Base-by-base conservation (phyloP, 225 moss, liverwort and hornwort species). In the Physcomitrellopsis africana region DNA sequence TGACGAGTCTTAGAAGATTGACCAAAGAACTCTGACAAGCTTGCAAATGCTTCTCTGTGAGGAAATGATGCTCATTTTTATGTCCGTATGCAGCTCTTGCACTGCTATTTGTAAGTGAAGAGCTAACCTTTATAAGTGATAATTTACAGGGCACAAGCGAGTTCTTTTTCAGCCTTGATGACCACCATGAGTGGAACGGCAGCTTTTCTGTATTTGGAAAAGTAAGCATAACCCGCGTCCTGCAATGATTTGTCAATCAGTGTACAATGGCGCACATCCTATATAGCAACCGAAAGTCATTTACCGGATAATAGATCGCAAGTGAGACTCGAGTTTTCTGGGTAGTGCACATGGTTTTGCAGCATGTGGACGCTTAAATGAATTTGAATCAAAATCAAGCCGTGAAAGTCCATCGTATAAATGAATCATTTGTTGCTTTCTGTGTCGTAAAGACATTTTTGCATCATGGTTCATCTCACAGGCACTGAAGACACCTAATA, bases 111-210 rank as follows among this genome's bases (percentile, higher is more conserved):
- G 32, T 70, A 27, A 62, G 48, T 44, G 32, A 20, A 18, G 20
- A 49, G 12, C 16, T 48, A 52, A 47, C 10, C 44, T 54, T 8
- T 16, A 60, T 20, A 42, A 29, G 3, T 60, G 44, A 24, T 53
- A 22, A 77, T 65, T 32, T 74, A 77, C 82, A 93, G 93, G 93
- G 93, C 16, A 93, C 94, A 10, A 94, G 94, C 58, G 94, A 94
- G 82, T 94, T 94, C 59, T 94, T 94, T 60, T 83, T 94, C 86
- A 94, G 86, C 69, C 75, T 94, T 5, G 92, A 94, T 77, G 92
- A 84, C 49, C 92, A 94, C 72, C 73, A 82, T 49, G 94, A 90
- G 41, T 94, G 94, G 94, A 82, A 94, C 75, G 92, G 92, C 64
- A 92, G 86, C 27, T 94, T 94, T 56, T 92, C 94, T 57, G 88